phyloP scores from a whole-genome alignment of 2,329 filamentous ascomycete species.

The Xylaria polymorpha region DNA sequence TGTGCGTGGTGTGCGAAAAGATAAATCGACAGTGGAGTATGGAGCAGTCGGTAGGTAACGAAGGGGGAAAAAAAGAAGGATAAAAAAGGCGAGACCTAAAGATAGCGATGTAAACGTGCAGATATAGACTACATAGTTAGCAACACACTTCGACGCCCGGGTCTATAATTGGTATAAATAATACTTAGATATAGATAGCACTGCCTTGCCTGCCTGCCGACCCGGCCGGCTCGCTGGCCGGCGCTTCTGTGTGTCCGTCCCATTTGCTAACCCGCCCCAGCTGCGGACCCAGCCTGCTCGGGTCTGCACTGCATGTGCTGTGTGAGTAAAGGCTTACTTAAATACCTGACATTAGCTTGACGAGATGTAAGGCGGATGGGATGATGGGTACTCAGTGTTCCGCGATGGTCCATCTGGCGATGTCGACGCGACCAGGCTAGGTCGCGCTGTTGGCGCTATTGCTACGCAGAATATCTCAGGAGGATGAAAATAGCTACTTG shows the following conservation, averaged over 20 bases:
- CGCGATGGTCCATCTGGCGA: background rate
- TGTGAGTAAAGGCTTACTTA: no score
- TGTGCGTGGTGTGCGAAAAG: no score
- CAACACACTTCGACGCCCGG: background rate
- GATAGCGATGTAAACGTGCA: background rate
- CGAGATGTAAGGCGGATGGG: background rate
- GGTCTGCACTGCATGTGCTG: no score
- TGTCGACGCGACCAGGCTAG: background rate
- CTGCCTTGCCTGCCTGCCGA: no score
- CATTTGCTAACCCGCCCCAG: background rate
- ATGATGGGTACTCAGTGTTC: background rate
- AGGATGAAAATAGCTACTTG: no score
- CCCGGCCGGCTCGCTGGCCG: background rate
- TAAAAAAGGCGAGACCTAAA: no score
- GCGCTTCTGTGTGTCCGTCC: background rate
- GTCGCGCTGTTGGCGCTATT: background rate
- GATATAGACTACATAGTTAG: background rate
- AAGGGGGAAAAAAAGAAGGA: no score
- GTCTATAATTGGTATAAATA: background rate
- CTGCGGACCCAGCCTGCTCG: constrained; percentile 3
- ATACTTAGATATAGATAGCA: no score
- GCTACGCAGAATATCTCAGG: background rate
- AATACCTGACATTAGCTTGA: background rate
- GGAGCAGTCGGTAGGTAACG: background rate
- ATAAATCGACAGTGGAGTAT: background rate